Base-by-base conservation (phyloP, 495 filamentous ascomycete genomes). In the Cercophora scortea region DNA sequence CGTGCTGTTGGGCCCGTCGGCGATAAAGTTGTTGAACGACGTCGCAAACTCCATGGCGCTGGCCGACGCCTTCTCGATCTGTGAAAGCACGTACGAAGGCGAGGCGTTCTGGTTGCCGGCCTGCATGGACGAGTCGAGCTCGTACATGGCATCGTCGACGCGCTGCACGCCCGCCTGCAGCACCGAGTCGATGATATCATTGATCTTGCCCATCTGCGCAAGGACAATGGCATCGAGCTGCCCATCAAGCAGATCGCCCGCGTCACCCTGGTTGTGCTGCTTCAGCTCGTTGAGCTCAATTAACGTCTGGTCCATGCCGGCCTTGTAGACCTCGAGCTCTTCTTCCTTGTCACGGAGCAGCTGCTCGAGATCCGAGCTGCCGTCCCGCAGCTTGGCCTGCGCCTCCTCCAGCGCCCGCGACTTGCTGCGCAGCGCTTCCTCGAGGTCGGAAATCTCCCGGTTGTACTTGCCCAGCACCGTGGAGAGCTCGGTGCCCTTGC, bases 61-160 rank as follows among this genome's bases (percentile, higher is more conserved):
- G 12, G 89, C 80, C n/a, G 88, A 89, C 0, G 93, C 93, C 71
- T 96, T 98, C 66, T 98, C 93, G 46, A 96, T 88, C 67, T 96
- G 93, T 2, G 92, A 96, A 16, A 96, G 76, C 17, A 98, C 90
- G 63, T 95, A 96, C 2, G 90, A 81, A n/a, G 93, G 89, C 25
- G 91, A 94, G 3, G 93, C 93, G 60, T 91, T 97, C 73, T 96
- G 92, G 71, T 98, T 98, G 61, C 93, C 93, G 42, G 93, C 93
- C 67, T 96, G 92, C 90, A 95, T 97, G 48, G 87, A 83, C 5
- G 93, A 96, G 66, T 98, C 93, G 25, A 98, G 77, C 68, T 98
- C 93, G 68, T 98, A 98, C 19, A 98, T 71, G 47, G 93, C 90
- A 69, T 98, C 93, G 61, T 98, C 93, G 42, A 98, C 90, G 39